Evolutionary conservation across 495 filamentous ascomycete species (phyloP), one percentile per base, ranked within the genome.

Genomic region (Pseudomonodictys pantanalensis): DNA sequence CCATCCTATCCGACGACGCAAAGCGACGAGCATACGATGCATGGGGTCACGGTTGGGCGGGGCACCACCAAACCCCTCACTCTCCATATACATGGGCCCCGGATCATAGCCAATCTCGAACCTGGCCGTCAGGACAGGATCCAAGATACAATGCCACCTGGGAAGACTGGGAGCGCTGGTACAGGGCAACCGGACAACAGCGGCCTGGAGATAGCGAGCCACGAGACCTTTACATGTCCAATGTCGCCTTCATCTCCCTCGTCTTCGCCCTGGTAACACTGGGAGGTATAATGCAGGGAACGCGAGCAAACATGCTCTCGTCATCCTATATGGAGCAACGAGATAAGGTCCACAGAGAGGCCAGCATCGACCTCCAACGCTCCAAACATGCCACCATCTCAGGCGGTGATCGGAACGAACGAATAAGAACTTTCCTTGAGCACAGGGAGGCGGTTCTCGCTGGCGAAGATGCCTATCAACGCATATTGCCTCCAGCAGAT

Each of bases 91-190:
- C 15, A 39, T 61, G 18, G 41, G 0, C 32, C 2, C 38, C 26
- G 12, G 52, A 18, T 25, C 55, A 11, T 24, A 39, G 25, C 17
- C 26, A 58, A n/a, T n/a, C n/a, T n/a, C n/a, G n/a, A n/a, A n/a
- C n/a, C 1, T 65, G 68, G 44, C 73, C 70, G 39, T 45, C 65
- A n/a, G 64, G 67, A 12, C 62, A 69, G 26, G 68, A 74, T 50
- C 78, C 82, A 18, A 84, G 92, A 22, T 84, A 78, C 57, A 97
- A 97, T 68, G 95, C 90, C 11, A 98, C 92, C 0, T 98, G 93
- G 93, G 93, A 98, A 68, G 95, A 98, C 69, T 98, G 95, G 93
- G 92, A 98, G 74, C 79, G 79, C 38, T 98, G 89, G 87, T 82
- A 90, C 64, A n/a, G n/a, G n/a, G n/a, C 69, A 68, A 26, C 71